Conservation (phyloP, 352 stramenopile genomes). For the Globisporangium alternatum region DNA sequence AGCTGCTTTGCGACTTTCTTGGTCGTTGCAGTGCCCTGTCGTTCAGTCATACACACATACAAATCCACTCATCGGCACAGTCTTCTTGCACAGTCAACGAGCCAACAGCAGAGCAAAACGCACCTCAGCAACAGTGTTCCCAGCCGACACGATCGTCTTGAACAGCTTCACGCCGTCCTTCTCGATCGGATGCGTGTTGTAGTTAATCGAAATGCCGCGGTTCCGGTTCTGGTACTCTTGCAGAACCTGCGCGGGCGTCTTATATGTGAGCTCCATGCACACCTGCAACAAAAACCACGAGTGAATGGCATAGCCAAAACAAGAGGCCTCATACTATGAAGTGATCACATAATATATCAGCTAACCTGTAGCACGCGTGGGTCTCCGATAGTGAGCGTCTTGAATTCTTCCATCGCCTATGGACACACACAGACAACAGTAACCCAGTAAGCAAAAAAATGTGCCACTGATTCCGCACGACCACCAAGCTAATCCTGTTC, state of each 20-base stretch:
- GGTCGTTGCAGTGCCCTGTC: slow-evolving; percentile 62
- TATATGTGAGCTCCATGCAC: slow-evolving; percentile 76
- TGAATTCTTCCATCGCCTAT: slow-evolving; percentile 70
- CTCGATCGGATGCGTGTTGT: slow-evolving; percentile 64
- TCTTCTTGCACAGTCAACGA: background rate
- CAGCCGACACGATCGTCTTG: slow-evolving; percentile 77
- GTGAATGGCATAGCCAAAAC: background rate
- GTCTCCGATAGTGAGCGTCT: slow-evolving; percentile 55
- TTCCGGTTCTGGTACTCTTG: slow-evolving; percentile 85
- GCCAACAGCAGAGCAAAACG: slow-evolving; percentile 6
- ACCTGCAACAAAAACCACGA: slow-evolving; percentile 25
- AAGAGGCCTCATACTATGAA: too few species aligned
- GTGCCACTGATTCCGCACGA: background rate
- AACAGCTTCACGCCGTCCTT: slow-evolving; percentile 61
- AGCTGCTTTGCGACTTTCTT: slow-evolving; percentile 85
- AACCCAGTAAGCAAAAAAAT: background rate
- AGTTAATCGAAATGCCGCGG: slow-evolving; percentile 76
- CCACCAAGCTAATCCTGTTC: background rate
- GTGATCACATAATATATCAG: background rate
- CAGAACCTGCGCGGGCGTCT: slow-evolving; percentile 82
- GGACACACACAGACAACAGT: background rate
- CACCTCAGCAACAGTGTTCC: slow-evolving; percentile 68
- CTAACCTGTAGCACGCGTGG: slow-evolving; percentile 58
- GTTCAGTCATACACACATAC: background rate
- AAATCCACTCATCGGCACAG: background rate